Base-by-base conservation (phyloP, 23 red algal genomes). In the Gracilariopsis chorda region DNA sequence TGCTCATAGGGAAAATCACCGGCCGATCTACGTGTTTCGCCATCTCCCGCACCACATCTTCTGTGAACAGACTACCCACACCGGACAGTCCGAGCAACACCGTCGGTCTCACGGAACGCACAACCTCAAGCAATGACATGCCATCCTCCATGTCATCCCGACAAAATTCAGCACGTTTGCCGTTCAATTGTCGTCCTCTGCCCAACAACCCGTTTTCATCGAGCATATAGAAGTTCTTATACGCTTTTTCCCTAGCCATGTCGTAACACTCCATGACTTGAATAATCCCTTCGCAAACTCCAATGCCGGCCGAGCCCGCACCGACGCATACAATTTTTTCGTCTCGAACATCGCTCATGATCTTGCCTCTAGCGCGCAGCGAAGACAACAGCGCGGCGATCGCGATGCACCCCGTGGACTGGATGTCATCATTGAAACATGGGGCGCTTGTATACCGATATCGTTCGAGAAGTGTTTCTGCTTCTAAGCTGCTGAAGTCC, bases 371-470 rank as follows among this genome's bases (percentile, higher is more conserved):
- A 30, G 90, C 65, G 40, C 83, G 67, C 55, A 99, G 40, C 3
- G 97, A 93, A 11, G 92, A 81, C 12, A 99, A 79, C n/a, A 99
- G 62, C 13, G 89, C 72, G 51, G 93, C 97, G 25, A 96, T 56
- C 12, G 97, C 93, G 47, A 99, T 92, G 45, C 61, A 89, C 3
- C 92, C 97, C 19, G 97, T 99, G n/a, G 89, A 88, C 40, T 99
- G 97, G 72, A 99, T 99, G 83, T 99, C 97, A 78, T 99, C 97
- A 64, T 99, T 99, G 85, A 99, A 99, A 17, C 60, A 48, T 10
- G 82, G 93, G 5, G 82, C 80, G 64, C 88, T 53, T 4, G 28
- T 32, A 25, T 80, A 37, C 1, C 97, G 88, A 33, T 94, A 99
- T 7, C 67, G 83, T 47, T 96, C 83, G 3, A 99, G 82, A 6